A percentile compares a stretch with the other conserved stretches of the same genome.
These are phyloP conservation scores for Labyrinthula sp. DNA, from an alignment of 352 stramenopile species.

Conservation along the genomic window DNA sequence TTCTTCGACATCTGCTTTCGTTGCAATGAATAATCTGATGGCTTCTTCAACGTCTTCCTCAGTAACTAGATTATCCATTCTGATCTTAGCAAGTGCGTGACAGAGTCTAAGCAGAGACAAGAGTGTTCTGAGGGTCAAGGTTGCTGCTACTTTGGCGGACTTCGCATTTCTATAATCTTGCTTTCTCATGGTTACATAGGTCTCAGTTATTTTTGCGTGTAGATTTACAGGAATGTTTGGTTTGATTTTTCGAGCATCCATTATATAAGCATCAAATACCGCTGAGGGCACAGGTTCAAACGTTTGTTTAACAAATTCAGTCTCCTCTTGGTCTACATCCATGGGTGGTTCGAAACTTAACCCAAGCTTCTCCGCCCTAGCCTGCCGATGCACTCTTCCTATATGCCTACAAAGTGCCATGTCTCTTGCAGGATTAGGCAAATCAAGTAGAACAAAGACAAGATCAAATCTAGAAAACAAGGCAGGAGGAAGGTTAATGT, in stretches of 20 bases:
- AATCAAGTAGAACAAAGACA: conserved; percentile 84
- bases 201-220: conserved; percentile 88
- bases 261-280: conserved; percentile 44
- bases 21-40: conserved; percentile 68
- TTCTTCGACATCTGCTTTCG: conserved; percentile 46
- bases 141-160: conserved; percentile 39
- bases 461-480: conserved; percentile 96
- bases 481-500: conserved; percentile 98
- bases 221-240: conserved; percentile 78
- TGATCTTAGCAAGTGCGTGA: conserved; percentile 77
- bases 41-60: conserved; percentile 91
- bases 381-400: conserved; percentile 60
- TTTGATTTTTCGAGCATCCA: conserved; percentile 44
- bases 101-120: conserved; percentile 92
- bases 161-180: conserved; percentile 60
- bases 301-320: no score
- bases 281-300: conserved; percentile 53
- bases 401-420: conserved; percentile 67
- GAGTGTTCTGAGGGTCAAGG: conserved; percentile 92
- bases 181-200: conserved; percentile 83
- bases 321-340: no score
- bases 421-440: conserved; percentile 51
- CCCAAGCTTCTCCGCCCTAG: conserved; percentile 58
- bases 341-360: no score
- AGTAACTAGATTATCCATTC: conserved; percentile 80